Evolutionary conservation across 2,329 filamentous ascomycete genomes (phyloP), one percentile per base, ranked within the genome.

Genomic region (Fusarium lateritium): DNA sequence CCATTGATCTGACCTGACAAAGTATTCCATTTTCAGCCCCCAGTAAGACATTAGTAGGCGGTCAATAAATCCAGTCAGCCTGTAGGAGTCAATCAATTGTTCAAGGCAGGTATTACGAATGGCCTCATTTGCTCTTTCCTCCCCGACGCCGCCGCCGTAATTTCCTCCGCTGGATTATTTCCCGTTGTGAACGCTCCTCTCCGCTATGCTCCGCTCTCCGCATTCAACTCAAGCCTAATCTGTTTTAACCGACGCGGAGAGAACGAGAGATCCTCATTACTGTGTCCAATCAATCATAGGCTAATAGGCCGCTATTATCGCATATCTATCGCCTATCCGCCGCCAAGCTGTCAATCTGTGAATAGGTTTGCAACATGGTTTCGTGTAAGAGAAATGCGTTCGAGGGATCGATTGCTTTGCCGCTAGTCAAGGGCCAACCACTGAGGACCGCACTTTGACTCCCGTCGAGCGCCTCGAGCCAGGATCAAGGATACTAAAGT

Each of bases 341-440:
- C 55, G 65, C 67, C 62, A 42, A 62, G 50, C 62, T 70, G 69
- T 72, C 56, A 59, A 60, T 69, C 66, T 70, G 54, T 65, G 66
- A 72, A 72, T 67, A 45, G 72, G 73, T 76, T 78, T 77, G 77
- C 76, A 76, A 77, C 74, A 75, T 73, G 68, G 65, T 76, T 65
- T 78, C 71, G 75, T 78, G 77, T 78, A 78, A 79, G 75, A 79
- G 77, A 79, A 79, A 78, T 74, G 69, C 62, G 56, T 56, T 56
- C 55, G 26, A 65, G 62, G 49, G 65, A 63, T 64, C 45, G 31
- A 65, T 38, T 65, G 60, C 56, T 74, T 69, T 58, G 59, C 72
- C 66, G 61, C 72, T 49, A 56, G 31, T 39, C 39, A 58, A 34
- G 53, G 57, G 56, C 68, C 72, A 74, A 71, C 74, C 71, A 74